Evolutionary conservation across 225 moss, liverwort and hornwort species (phyloP).

Genomic region (Lunularia cruciata): DNA sequence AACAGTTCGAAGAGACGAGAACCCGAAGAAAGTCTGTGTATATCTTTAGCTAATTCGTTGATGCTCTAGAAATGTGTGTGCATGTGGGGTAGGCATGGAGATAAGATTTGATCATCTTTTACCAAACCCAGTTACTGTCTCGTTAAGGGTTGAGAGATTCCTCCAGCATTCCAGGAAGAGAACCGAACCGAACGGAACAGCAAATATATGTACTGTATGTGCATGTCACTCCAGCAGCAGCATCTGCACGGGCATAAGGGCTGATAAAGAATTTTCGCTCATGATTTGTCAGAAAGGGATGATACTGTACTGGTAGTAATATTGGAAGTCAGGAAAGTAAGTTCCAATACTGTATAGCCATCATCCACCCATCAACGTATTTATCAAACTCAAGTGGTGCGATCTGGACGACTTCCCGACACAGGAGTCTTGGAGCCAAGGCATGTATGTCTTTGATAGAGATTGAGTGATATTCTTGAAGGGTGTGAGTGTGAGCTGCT

Average conservation of each 20-base stretch:
- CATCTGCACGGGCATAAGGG: background rate
- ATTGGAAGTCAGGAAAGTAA: background rate
- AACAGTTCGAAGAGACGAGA: no score
- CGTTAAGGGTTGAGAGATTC: background rate
- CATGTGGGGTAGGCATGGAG: no score
- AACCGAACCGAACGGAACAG: background rate
- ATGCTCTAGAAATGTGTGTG: no score
- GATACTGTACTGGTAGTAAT: background rate
- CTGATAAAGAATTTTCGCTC: background rate
- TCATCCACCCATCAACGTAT: background rate
- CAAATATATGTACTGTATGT: background rate
- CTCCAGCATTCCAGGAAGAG: background rate
- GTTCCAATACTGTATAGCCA: background rate
- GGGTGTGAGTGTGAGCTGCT: background rate
- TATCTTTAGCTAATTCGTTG: no score
- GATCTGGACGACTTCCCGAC: background rate
- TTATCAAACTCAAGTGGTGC: background rate
- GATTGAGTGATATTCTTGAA: background rate
- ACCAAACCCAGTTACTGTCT: no score
- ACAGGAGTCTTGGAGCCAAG: background rate
- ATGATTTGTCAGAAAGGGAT: background rate
- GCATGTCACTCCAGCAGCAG: conserved; percentile 2
- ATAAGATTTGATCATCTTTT: background rate
- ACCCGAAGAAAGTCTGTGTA: no score
- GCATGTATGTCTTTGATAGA: background rate